These are phyloP conservation scores for Exophiala aquamarina DNA, from an alignment of 2,329 filamentous ascomycete genomes.

Conservation along the genomic window DNA sequence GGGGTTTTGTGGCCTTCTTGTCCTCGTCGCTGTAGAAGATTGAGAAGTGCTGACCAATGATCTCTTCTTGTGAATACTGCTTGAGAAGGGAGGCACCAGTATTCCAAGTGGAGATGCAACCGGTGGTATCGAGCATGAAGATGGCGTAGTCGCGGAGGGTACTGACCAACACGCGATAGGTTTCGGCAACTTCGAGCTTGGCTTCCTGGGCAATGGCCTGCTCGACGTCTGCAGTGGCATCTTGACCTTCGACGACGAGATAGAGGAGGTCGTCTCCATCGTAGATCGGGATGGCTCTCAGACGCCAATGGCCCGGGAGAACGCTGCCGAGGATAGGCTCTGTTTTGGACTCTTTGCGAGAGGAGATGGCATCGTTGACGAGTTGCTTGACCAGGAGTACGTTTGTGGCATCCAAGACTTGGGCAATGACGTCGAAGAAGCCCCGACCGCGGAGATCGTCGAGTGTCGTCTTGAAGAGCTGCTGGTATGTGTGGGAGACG, in stretches of 20 bases:
- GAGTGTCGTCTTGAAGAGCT: constrained; percentile 34
- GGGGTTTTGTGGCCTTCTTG: constrained; percentile 49
- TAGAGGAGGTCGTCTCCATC: constrained; percentile 41
- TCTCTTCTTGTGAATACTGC: constrained; percentile 55
- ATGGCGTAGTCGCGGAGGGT: constrained; percentile 64
- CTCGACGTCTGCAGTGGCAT: constrained; percentile 35
- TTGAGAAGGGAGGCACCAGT: constrained; percentile 56
- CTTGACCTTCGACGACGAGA: constrained; percentile 44
- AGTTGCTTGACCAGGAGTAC: constrained; percentile 38
- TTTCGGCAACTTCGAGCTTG: constrained; percentile 51
- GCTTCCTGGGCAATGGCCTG: constrained; percentile 36
- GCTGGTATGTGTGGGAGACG: constrained; percentile 46
- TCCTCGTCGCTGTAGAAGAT: constrained; percentile 57
- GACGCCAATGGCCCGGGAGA: constrained; percentile 31
- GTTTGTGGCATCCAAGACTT: constrained; percentile 36
- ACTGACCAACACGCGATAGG: constrained; percentile 62
- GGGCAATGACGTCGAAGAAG: constrained; percentile 41
- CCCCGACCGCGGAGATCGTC: constrained; percentile 37
- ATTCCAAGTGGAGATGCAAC: constrained; percentile 61
- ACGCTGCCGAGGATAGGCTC: constrained; percentile 30
- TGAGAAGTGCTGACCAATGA: constrained; percentile 60
- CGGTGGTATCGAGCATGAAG: constrained; percentile 59
- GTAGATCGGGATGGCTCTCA: constrained; percentile 46
- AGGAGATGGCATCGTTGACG: constrained; percentile 39
- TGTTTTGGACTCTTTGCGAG: constrained; percentile 36